phyloP scores from a whole-genome alignment of 176 grass and related monocot genomes.

The Avena atlantica region DNA sequence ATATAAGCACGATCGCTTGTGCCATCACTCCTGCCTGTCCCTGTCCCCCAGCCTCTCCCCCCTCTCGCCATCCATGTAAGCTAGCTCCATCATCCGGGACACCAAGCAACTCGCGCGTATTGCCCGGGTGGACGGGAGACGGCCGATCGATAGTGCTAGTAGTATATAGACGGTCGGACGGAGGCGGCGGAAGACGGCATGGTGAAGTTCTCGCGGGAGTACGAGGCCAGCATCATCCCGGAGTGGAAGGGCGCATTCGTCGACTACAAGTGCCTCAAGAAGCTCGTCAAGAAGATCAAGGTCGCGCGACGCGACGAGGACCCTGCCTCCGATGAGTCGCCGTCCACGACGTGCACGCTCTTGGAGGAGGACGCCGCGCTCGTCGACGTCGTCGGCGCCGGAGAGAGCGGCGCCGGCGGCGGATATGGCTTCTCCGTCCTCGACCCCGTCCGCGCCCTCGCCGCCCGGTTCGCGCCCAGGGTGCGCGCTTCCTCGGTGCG shows the following conservation, averaged over 20 bases:
- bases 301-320: slow-evolving; percentile 37
- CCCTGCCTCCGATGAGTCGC: too few species aligned
- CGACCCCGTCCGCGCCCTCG: slow-evolving; percentile 70
- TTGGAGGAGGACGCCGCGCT: background rate
- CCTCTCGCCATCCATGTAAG: background rate
- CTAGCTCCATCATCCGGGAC: background rate
- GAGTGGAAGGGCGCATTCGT: slow-evolving; percentile 80
- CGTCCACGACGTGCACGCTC: background rate
- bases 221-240: slow-evolving; percentile 74
- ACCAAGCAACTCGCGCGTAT: background rate
- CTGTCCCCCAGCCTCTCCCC: slow-evolving; percentile 21
- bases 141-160: too few species aligned
- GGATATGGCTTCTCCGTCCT: slow-evolving; percentile 61
- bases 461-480: slow-evolving; percentile 36
- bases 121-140: background rate
- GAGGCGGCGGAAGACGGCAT: slow-evolving; percentile 17
- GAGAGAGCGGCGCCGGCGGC: too few species aligned
- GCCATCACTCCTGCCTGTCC: slow-evolving; percentile 47
- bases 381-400: background rate
- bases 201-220: slow-evolving; percentile 98
- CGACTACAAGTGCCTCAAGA: slow-evolving; percentile 84
- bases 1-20: slow-evolving; percentile 49
- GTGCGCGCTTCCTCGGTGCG: slow-evolving; percentile 35
- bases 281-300: slow-evolving; percentile 85
- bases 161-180: too few species aligned